phyloP scores from a whole-genome alignment of 768 basidiomycete species.

The Podaxis rugospora region DNA sequence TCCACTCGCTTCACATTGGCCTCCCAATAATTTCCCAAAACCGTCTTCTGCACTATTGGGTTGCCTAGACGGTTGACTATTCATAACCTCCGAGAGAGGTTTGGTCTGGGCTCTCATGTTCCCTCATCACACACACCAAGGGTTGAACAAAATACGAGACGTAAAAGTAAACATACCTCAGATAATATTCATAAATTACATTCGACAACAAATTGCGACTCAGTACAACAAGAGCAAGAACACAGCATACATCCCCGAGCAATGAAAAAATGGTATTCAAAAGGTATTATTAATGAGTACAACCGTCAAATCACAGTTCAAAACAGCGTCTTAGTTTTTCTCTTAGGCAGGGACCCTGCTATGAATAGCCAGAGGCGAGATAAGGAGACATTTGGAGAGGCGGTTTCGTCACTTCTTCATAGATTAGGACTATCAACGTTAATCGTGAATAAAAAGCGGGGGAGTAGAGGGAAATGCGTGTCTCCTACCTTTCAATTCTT shows the following conservation, averaged over 20 bases:
- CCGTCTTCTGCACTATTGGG: no score
- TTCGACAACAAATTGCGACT: neutral
- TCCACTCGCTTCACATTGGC: no score
- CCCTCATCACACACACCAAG: no score
- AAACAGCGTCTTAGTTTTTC: neutral
- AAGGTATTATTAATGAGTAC: neutral
- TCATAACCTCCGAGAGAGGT: no score
- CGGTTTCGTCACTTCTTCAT: constrained; percentile 5
- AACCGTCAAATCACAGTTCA: neutral
- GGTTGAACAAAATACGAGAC: no score
- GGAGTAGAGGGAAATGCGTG: constrained; percentile 7
- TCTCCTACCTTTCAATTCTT: constrained; percentile 58
- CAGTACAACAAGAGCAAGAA: no score
- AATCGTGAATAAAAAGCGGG: neutral
- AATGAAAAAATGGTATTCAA: neutral
- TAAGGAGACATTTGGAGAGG: constrained; percentile 2
- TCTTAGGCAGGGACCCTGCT: neutral
- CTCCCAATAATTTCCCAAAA: no score
- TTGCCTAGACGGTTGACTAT: no score
- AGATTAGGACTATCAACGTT: constrained; percentile 2
- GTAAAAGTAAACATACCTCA: neutral
- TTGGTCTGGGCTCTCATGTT: no score
- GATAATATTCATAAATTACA: neutral
- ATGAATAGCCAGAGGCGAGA: constrained; percentile 8
- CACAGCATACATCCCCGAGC: neutral